phyloP scores from a whole-genome alignment of 495 filamentous ascomycete species.

The Neurospora pannonica region DNA sequence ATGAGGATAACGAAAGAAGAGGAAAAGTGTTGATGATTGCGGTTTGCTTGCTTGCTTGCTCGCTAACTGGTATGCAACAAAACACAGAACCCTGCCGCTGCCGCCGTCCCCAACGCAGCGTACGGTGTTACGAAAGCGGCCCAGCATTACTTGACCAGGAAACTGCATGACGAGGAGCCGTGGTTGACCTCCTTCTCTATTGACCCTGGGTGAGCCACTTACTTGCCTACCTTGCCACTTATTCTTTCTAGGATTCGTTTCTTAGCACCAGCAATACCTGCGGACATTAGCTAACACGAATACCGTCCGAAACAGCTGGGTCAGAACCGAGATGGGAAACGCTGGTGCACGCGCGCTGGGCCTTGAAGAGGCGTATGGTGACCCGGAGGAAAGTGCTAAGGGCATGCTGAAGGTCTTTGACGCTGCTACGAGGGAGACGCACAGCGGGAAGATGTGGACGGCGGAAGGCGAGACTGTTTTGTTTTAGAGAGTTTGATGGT shows the following conservation, averaged over 20 bases:
- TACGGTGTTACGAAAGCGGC: constrained; percentile 33
- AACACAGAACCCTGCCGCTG: constrained; percentile 6
- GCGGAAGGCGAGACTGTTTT: background rate
- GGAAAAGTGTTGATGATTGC: background rate
- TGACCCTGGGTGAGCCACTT: constrained; percentile 12
- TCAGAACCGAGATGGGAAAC: constrained; percentile 40
- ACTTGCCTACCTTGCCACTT: background rate
- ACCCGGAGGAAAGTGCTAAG: constrained; percentile 24
- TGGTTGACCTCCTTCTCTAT: constrained; percentile 28
- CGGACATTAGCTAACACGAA: background rate
- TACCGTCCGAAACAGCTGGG: constrained; percentile 19
- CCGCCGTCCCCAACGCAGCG: constrained; percentile 21
- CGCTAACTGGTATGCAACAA: background rate
- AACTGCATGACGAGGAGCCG: constrained; percentile 29
- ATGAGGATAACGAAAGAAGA: background rate
- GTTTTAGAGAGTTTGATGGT: background rate
- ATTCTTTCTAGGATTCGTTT: background rate
- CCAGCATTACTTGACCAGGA: constrained; percentile 28
- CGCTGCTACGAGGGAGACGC: constrained; percentile 25
- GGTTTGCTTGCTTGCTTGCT: background rate
- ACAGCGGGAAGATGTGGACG: constrained; percentile 25
- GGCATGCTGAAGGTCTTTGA: constrained; percentile 31
- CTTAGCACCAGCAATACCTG: background rate
- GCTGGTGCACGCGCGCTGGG: constrained; percentile 26
- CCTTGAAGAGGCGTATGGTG: constrained; percentile 21